These are phyloP conservation scores for Trichodelitschia bisporula DNA, from an alignment of 495 filamentous ascomycete species.

Conservation along the genomic window DNA sequence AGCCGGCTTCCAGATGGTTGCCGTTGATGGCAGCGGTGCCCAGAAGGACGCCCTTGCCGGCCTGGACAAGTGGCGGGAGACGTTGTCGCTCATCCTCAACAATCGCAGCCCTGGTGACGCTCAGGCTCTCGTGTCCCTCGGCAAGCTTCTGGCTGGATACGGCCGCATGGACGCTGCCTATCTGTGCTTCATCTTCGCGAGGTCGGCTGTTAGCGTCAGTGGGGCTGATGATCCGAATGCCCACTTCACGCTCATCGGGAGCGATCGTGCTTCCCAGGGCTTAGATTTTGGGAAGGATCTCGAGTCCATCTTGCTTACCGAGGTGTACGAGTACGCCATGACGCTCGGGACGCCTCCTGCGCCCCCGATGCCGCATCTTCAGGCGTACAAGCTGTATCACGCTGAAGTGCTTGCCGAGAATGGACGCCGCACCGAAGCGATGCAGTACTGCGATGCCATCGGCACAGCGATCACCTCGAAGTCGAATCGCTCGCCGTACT, in stretches of 20 bases:
- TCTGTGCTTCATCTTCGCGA: constrained; percentile 49
- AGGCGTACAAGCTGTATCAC: constrained; percentile 72
- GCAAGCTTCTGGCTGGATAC: constrained; percentile 64
- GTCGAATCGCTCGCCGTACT: constrained; percentile 63
- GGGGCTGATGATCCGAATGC: constrained; percentile 63
- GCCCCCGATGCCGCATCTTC: constrained; percentile 45
- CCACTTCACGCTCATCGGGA: constrained; percentile 61
- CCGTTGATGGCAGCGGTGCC: constrained; percentile 33
- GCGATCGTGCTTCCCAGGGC: constrained; percentile 43
- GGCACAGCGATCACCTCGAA: constrained; percentile 52
- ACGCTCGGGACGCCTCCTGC: constrained; percentile 22
- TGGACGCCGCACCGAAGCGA: constrained; percentile 57
- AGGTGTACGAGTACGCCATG: constrained; percentile 75
- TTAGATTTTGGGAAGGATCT: constrained; percentile 47
- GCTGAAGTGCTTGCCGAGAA: constrained; percentile 63
- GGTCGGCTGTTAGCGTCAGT: constrained; percentile 35
- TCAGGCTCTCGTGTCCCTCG: constrained; percentile 52
- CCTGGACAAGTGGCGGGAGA: constrained; percentile 83
- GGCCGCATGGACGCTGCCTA: constrained; percentile 77
- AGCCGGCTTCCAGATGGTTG: constrained; percentile 75
- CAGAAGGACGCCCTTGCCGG: constrained; percentile 58
- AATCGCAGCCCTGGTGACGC: constrained; percentile 66
- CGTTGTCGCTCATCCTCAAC: constrained; percentile 57
- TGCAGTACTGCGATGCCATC: constrained; percentile 79
- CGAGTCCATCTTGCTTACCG: constrained; percentile 67